Evolutionary conservation across 257 asterid species (phyloP), one percentile per base, ranked within the genome.

Genomic region (Mentha longifolia): DNA sequence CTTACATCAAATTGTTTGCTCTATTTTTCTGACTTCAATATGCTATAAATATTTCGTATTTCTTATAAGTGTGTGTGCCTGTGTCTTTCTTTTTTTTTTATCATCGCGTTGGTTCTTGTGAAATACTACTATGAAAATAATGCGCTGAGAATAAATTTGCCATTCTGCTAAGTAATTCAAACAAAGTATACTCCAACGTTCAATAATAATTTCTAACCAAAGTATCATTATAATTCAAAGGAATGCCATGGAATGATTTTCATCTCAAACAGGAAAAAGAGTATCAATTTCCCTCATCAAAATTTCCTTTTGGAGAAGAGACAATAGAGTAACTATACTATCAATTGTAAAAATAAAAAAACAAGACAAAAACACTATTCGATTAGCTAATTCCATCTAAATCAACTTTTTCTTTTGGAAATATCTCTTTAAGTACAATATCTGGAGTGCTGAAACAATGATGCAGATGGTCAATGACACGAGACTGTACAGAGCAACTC

Each of bases 401-500:
- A 92, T 92, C 71, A 90, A 87, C 86, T 90, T 88, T 79, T 90
- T 92, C 96, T 87, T 88, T 55, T 79, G 97, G 86, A 92, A 92
- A 80, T 80, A 88, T 57, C 70, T 82, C 87, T 87, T 87, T 61
- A 92, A 78, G 72, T 90, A 79, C 78, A 79, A 69, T 64, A 88
- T 77, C 80, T 90, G 98, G 61, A 72, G 73, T 30, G 71, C 61
- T 0, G 97, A 87, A 49, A 68, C 93, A 46, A 75, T 7, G 74
- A 90, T 78, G 85, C 98, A 90, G 77, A 85, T 76, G 30, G 85
- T 92, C 78, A 88, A 45, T 31, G 98, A 90, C 83, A 86, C 74
- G 59, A 90, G 69, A 76, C 97, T 92, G 90, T 74, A 85, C 95
- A 89, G 78, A 62, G 97, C 95, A 64, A 92, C 97, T 65, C 89